Conservation (phyloP, 2,329 filamentous ascomycete genomes). For the Aspergillus persii region DNA sequence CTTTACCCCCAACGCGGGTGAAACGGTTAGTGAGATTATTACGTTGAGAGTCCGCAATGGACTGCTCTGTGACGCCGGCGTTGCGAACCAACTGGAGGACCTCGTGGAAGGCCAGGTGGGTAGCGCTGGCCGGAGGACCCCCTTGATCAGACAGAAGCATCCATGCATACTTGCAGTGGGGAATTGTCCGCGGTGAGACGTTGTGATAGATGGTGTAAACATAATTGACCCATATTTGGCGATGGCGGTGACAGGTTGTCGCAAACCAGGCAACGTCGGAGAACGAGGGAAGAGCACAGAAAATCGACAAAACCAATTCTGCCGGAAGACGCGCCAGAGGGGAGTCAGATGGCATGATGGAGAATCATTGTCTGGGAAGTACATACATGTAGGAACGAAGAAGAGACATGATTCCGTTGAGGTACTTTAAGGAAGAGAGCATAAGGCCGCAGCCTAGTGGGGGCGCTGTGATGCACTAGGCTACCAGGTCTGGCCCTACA, state of each 20-base stretch:
- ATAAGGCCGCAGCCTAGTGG: no score
- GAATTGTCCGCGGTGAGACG: neutral
- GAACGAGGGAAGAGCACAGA: neutral
- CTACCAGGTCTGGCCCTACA: no score
- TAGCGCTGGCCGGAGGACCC: neutral
- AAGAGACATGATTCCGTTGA: neutral
- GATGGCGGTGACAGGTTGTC: neutral
- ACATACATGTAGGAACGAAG: neutral
- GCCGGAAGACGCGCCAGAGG: neutral
- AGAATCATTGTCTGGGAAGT: neutral
- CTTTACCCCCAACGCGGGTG: no score
- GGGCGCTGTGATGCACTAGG: no score
- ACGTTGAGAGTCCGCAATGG: no score
- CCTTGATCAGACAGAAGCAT: neutral
- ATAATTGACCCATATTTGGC: neutral
- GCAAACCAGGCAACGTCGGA: neutral
- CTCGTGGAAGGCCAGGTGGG: neutral
- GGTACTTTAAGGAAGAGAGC: neutral
- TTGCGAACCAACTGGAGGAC: neutral
- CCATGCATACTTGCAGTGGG: neutral
- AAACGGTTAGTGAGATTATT: no score
- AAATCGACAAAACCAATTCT: neutral
- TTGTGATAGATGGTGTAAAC: neutral
- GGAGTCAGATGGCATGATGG: neutral
- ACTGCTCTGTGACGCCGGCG: no score